Evolutionary conservation across 805 yeast species (phyloP), one percentile per base, ranked within the genome.

Genomic region (Candida caryicola): DNA sequence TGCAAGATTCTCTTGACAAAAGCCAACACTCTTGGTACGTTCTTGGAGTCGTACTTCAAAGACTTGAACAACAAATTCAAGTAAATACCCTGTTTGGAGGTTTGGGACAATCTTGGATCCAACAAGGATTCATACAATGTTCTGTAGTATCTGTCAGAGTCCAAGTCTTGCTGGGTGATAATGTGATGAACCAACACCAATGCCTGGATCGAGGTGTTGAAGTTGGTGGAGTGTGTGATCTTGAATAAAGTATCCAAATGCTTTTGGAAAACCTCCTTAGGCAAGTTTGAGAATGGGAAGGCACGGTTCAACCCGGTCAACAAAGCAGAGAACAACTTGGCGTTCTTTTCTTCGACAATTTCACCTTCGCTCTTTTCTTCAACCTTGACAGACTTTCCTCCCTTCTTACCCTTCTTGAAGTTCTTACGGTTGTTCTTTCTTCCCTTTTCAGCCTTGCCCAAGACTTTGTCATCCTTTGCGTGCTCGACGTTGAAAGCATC

Each of bases 281-380:
- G 81, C 38, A 93, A 69, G 46, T 79, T 74, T 2, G 95, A 81
- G 59, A 86, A 93, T 39, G 98, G 98, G 73, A 87, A 91, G 0
- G 98, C 90, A 65, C 99, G 85, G 60, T 93, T 93, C 41, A 93
- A 76, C 50, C 99, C 99, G 1, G 99, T 88, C 48, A 93, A 75
- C 40, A 93, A 74, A 12, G 96, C 96, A 19, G 96, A 81, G 51
- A 91, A 87, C 50, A 91, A 64, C 53, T 85, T 86, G 31, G 95
- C 75, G 52, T 82, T 85, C 51, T 82, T 86, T 58, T 93, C 98
- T 54, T 88, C 86, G 16, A 66, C 44, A 1, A 82, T 63, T 49
- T 85, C 91, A 30, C 64, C 66, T 44, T 80, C 85, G 9, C 82
- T 69, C 58, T 82, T 83, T 32, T 68, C 82, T 36, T 60, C 71